Percentiles rank a stretch among this genome's conserved stretches.
Evolutionary conservation across 75 land plant genomes (phyloP).

Genomic region (Chamaecyparis obtusa): DNA sequence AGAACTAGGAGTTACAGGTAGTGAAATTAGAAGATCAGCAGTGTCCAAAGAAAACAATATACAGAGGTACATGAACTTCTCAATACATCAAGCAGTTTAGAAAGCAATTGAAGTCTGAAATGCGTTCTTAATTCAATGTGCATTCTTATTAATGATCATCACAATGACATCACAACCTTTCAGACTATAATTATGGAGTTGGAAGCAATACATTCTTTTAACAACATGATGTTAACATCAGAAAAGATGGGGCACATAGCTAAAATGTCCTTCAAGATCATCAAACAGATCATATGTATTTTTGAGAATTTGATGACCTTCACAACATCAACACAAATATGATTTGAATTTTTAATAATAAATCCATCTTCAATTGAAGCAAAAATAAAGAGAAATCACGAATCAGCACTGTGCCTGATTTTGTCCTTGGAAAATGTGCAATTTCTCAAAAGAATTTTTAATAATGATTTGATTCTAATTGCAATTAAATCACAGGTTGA

Average conservation of each 20-base stretch:
- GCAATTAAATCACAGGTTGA: no score
- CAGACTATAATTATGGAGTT: not conserved
- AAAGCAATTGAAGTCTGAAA: not conserved
- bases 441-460: no score
- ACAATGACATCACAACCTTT: not conserved
- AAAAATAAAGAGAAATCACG: no score
- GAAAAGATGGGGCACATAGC: not conserved
- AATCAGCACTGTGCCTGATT: no score
- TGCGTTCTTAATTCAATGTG: not conserved
- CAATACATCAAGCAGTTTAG: not conserved
- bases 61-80: not conserved
- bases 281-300: not conserved
- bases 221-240: not conserved
- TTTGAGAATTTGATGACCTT: not conserved
- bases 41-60: not conserved
- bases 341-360: not conserved
- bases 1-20: not conserved
- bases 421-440: no score
- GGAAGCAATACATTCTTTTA: not conserved
- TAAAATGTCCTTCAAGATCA: not conserved
- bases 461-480: no score
- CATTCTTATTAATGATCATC: not conserved
- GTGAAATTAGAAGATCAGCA: not conserved
- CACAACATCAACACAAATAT: not conserved
- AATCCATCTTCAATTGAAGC: not conserved